These are phyloP conservation scores for Lactarius hatsudake DNA, from an alignment of 768 basidiomycete genomes.

Conservation along the genomic window DNA sequence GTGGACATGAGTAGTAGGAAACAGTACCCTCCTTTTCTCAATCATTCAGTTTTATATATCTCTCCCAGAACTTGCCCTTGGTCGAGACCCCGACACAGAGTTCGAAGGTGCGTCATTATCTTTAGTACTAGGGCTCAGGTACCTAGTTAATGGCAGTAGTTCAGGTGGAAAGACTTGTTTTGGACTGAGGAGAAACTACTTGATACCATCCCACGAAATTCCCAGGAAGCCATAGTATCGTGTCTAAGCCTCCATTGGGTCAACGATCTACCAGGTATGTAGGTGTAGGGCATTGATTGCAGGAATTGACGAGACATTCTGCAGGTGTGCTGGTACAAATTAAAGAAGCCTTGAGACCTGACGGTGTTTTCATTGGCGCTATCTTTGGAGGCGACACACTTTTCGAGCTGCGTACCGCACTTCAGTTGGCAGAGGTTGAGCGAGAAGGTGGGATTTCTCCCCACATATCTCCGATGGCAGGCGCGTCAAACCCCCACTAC, in stretches of 20 bases:
- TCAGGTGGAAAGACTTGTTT: constrained; percentile 69
- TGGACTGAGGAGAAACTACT: constrained; percentile 84
- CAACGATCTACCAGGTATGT: constrained; percentile 89
- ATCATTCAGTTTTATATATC: constrained; percentile 4
- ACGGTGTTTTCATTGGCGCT: constrained; percentile 92
- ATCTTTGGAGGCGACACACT: constrained; percentile 95
- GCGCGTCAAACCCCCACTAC: constrained; percentile 40
- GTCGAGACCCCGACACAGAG: constrained; percentile 72
- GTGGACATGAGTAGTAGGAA: constrained; percentile 77
- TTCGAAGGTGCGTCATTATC: constrained; percentile 63
- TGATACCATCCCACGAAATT: constrained; percentile 58
- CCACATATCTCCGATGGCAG: constrained; percentile 95
- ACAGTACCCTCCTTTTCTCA: not conserved
- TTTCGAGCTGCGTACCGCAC: constrained; percentile 88
- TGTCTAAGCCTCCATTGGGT: constrained; percentile 95
- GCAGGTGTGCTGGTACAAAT: constrained; percentile 85
- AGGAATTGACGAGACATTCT: not conserved
- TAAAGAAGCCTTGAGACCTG: constrained; percentile 76
- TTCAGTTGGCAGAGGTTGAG: constrained; percentile 92
- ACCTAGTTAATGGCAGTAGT: constrained; percentile 45
- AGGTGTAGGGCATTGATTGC: not conserved
- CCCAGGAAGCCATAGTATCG: constrained; percentile 90
- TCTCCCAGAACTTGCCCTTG: constrained; percentile 58
- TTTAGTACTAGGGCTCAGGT: constrained; percentile 9
- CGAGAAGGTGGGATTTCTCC: constrained; percentile 97